Evolutionary conservation across 495 filamentous ascomycete species (phyloP), one percentile per base, ranked within the genome.

Genomic region (Jackrogersella minutella): DNA sequence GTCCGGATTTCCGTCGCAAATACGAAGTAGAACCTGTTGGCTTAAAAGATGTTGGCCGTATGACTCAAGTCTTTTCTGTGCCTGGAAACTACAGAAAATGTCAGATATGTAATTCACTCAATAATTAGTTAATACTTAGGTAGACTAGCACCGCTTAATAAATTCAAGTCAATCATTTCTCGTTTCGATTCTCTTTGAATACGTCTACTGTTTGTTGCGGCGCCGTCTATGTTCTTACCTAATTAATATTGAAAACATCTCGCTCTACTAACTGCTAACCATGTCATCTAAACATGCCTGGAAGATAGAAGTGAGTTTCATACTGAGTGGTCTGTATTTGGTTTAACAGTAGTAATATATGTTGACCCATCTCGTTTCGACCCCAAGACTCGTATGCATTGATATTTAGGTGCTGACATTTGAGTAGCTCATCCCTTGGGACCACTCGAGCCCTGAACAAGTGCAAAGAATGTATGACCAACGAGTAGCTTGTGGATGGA

Each of bases 401-500:
- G 36, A 17, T 44, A 34, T 49, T 68, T 19, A 68, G 33, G 6
- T 21, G 14, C 16, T 34, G 16, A 16, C 16, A 7, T 33, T 47
- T 21, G 62, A 28, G 16, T 54, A 74, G 72, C 69, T 79, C n/a
- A 58, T 79, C 13, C 77, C 78, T 11, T 81, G 77, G 76, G 79
- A 80, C 59, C 72, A 69, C 33, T 56, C 66, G 16, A 76, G 63
- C 31, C 66, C 68, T 8, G 69, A 66, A 22, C 77, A 80, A 33
- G 58, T 69, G 39, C 36, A 76, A 54, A 71, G 78, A 36, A 59
- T 81, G 64, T 69, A 72, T 24, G 61, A 76, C 31, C 78, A 81
- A 57, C 75, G 78, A n/a, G 59, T 79, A 10, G 69, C 76, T 7
- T 81, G 79, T 57, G 76, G 74, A 13, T 81, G 79, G 79, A 72